phyloP scores from a whole-genome alignment of 1,284 basidiomycete genomes.

The Heterobasidion irregulare region DNA sequence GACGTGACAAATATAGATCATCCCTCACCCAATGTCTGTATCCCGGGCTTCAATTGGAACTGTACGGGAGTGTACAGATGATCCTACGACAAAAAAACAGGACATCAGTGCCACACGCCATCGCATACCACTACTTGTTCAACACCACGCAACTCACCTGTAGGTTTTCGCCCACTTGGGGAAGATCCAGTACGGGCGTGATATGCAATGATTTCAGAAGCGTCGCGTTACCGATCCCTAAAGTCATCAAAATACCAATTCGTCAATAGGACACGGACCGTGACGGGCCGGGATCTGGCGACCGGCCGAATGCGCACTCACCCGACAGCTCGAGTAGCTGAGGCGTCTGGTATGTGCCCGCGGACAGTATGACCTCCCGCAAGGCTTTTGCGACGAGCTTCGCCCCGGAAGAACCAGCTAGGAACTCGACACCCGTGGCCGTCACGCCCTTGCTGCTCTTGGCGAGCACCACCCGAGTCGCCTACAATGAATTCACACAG shows the following conservation, averaged over 20 bases:
- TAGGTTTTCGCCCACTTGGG: not conserved
- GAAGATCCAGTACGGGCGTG: not conserved
- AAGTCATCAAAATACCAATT: too few relatives aligned
- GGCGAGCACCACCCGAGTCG: not conserved
- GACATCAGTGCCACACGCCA: not conserved
- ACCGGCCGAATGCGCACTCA: not conserved
- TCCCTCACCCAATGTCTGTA: conserved; percentile 4
- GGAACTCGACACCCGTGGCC: not conserved
- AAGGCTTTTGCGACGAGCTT: not conserved
- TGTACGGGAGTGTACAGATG: conserved; percentile 7
- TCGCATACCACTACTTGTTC: too few relatives aligned
- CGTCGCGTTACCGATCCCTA: not conserved
- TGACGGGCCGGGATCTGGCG: too few relatives aligned
- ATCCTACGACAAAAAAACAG: not conserved
- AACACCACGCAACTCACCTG: not conserved
- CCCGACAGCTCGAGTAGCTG: not conserved
- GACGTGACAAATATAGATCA: not conserved
- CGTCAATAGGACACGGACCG: too few relatives aligned
- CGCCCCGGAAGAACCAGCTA: not conserved
- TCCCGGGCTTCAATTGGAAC: conserved; percentile 8
- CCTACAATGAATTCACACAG: not conserved
- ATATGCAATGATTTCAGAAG: not conserved
- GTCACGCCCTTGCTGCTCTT: not conserved
- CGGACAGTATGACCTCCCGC: conserved; percentile 12
- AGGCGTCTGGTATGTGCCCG: conserved; percentile 7